phyloP scores from a whole-genome alignment of 495 filamentous ascomycete genomes.

The Neurospora sp. region DNA sequence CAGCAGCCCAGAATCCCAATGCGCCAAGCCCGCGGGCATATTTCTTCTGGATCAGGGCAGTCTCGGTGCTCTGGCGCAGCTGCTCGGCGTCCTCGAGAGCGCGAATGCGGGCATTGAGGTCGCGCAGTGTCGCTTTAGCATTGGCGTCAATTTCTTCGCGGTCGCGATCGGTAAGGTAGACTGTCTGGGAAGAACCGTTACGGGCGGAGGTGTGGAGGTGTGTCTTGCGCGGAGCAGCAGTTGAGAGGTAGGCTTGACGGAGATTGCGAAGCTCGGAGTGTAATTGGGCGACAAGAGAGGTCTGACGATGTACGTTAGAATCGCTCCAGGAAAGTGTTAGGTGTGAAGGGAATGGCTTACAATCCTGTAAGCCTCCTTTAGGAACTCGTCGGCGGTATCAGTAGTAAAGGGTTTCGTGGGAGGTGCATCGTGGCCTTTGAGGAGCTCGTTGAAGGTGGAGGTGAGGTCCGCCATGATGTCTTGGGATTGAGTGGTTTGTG shows the following conservation, averaged over 20 bases:
- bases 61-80: conserved; percentile 63
- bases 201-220: conserved; percentile 23
- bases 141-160: conserved; percentile 75
- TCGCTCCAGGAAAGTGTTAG: neutral
- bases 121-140: conserved; percentile 70
- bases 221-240: conserved; percentile 42
- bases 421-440: conserved; percentile 44
- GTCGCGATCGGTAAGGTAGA: conserved; percentile 53
- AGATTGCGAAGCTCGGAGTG: conserved; percentile 67
- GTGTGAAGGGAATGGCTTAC: conserved; percentile 38
- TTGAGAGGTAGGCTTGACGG: conserved; percentile 85
- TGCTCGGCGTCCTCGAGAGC: conserved; percentile 73
- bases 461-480: conserved; percentile 60
- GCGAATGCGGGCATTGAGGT: conserved; percentile 66
- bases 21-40: conserved; percentile 49
- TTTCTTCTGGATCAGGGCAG: conserved; percentile 55
- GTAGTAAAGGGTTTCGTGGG: conserved; percentile 34
- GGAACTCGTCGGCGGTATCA: conserved; percentile 66
- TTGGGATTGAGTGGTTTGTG: neutral
- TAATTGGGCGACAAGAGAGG: conserved; percentile 71
- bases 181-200: conserved; percentile 24
- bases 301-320: conserved; percentile 42
- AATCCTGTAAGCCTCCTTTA: conserved; percentile 92
- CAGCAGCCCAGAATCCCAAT: conserved; percentile 65
- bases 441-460: conserved; percentile 55